These are phyloP conservation scores for Hyphopichia fennica DNA, from an alignment of 1,139 yeast species.

Conservation along the genomic window DNA sequence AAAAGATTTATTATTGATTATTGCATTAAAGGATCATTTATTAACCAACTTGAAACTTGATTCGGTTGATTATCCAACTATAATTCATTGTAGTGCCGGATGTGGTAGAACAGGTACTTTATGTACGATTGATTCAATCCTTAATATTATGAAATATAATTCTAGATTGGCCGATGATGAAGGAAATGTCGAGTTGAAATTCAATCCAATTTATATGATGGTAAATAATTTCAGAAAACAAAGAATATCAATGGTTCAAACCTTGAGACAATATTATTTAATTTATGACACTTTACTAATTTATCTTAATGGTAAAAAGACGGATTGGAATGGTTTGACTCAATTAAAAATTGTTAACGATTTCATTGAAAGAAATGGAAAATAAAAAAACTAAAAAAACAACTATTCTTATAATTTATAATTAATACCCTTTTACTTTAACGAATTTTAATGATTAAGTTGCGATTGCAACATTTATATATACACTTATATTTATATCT, in stretches of 20 bases:
- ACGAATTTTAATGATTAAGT: not conserved
- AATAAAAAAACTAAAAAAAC: not conserved
- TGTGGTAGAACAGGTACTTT: constrained; percentile 92
- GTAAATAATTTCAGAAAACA: constrained; percentile 68
- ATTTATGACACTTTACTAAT: constrained; percentile 57
- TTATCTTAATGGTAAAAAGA: constrained; percentile 15
- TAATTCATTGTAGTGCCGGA: constrained; percentile 89
- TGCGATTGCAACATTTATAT: not conserved
- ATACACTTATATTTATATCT: not conserved
- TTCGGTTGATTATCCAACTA: constrained; percentile 36
- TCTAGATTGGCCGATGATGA: not conserved
- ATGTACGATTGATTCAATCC: constrained; percentile 68
- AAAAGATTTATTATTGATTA: constrained; percentile 41
- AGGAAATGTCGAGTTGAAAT: constrained; percentile 12
- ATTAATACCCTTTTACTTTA: not conserved
- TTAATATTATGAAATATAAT: constrained; percentile 40
- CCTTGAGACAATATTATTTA: constrained; percentile 67
- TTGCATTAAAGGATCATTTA: constrained; percentile 38
- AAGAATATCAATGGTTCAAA: constrained; percentile 82
- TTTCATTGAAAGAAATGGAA: constrained; percentile 15
- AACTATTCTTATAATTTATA: not conserved
- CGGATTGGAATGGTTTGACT: constrained; percentile 19
- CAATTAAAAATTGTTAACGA: constrained; percentile 24
- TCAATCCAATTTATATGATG: constrained; percentile 44
- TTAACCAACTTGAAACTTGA: constrained; percentile 13